Conservation (phyloP, 129 eudicot species). For the Tagetes patula region DNA sequence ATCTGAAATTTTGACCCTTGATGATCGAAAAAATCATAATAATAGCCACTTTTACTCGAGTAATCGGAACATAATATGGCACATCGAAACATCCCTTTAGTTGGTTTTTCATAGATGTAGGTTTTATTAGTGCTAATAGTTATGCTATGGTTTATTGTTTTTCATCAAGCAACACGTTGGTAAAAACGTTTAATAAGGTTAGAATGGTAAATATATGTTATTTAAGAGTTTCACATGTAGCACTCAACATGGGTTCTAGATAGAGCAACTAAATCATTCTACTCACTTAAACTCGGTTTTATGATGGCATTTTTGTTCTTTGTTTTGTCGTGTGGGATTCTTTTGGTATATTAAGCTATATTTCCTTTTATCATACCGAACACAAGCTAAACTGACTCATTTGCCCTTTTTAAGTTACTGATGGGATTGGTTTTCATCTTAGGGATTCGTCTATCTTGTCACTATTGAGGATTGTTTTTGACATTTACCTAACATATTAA, state of each 20-base stretch:
- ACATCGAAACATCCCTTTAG: conserved; percentile 1
- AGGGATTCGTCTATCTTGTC: conserved; percentile 15
- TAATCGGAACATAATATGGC: background rate
- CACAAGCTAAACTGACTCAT: conserved; percentile 21
- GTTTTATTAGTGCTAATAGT: background rate
- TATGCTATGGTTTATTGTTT: background rate
- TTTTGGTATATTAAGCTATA: background rate
- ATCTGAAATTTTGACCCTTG: background rate
- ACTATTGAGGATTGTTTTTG: background rate
- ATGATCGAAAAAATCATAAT: background rate
- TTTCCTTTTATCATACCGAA: background rate
- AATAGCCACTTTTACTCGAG: background rate
- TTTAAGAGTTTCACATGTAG: background rate
- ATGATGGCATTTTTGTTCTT: conserved; percentile 1
- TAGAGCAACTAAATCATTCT: background rate
- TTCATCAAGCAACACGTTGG: background rate
- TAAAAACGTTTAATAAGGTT: conserved; percentile 16
- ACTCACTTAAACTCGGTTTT: conserved; percentile 14
- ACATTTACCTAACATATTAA: conserved; percentile 22
- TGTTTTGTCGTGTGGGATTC: conserved; percentile 18
- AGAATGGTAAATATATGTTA: conserved; percentile 6
- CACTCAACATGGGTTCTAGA: background rate
- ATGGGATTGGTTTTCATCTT: conserved; percentile 12
- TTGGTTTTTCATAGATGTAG: background rate
- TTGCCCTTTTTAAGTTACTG: conserved; percentile 24